phyloP scores from a whole-genome alignment of 768 basidiomycete species.

The Hericium erinaceus region DNA sequence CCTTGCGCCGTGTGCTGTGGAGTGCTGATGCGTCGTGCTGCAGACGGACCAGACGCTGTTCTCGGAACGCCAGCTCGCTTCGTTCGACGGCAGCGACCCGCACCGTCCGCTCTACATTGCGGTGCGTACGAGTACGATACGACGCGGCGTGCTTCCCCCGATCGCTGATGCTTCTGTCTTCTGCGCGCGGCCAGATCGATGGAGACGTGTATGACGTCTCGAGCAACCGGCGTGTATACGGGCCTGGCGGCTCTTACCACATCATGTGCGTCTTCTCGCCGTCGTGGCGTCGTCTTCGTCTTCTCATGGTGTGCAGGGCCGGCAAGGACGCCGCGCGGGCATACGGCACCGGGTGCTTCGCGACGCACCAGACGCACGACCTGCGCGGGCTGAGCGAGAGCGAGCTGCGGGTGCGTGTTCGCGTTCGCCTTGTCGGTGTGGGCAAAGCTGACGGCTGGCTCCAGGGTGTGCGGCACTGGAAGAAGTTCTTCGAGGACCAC shows the following conservation, averaged over 20 bases:
- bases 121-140: constrained; percentile 33
- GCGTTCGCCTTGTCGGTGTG: neutral
- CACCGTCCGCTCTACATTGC: constrained; percentile 76
- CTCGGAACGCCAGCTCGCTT: constrained; percentile 57
- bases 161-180: constrained; percentile 6
- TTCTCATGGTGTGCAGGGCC: constrained; percentile 38
- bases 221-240: constrained; percentile 66
- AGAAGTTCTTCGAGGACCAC: constrained; percentile 77
- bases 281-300: neutral
- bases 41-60: constrained; percentile 60
- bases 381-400: constrained; percentile 65
- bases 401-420: constrained; percentile 54
- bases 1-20: neutral
- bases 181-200: constrained; percentile 51
- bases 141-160: constrained; percentile 32
- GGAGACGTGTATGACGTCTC: constrained; percentile 91
- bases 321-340: constrained; percentile 87
- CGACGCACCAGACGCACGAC: constrained; percentile 86
- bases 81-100: constrained; percentile 62
- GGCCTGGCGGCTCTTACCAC: constrained; percentile 80
- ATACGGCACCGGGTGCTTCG: constrained; percentile 91
- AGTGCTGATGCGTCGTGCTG: constrained; percentile 4
- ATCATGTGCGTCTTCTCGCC: constrained; percentile 38
- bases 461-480: constrained; percentile 82
- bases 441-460: neutral